Base-by-base conservation (phyloP, 202 grass and related monocot genomes). In the Digitaria exilis region DNA sequence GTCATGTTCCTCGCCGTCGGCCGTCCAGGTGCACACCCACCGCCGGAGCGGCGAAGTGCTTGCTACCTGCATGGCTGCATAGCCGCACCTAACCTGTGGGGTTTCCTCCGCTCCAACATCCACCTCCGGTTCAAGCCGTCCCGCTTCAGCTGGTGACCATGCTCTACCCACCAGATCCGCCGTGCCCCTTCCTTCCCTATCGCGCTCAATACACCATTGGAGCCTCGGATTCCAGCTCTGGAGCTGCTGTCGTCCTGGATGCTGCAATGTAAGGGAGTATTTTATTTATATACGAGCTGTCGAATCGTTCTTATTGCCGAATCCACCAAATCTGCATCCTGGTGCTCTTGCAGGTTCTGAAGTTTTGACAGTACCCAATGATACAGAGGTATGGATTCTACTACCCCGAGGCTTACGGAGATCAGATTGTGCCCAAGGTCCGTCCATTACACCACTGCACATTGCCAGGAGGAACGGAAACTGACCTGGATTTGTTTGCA, bases 341-440 rank as follows among this genome's bases (percentile, higher is more conserved):
- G 6, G 22, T 24, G 21, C 2, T 1, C 3, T 56, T 22, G n/a
- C 54, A 56, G 54, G 49, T 2, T 19, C 17, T 51, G 17, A 18
- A 51, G 17, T 51, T 51, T 50, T n/a, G 48, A 4, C 17, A 51
- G 5, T 51, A 5, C 49, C 19, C 8, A 51, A 6, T 51, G 48
- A 19, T 19, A 51, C 17, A 78, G 41, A 83, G 84, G 80, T 52
- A 88, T 87, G 4, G 87, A 90, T 42, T 90, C 87, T 1, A 82
- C 46, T 49, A 49, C 88, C 22, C 55, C 88, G 61, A 87, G 74
- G 63, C 89, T 90, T 52, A 88, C 92, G 92, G 86, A 71, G 24
- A 85, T 85, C 92, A 95, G 70, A 88, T 90, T 75, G 92, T 92
- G 87, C 89, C 89, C 29, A 92, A 90, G 66, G 60, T 92, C 54